Conservation (phyloP, 495 filamentous ascomycete species). For the Talaromyces trachyspermus region DNA sequence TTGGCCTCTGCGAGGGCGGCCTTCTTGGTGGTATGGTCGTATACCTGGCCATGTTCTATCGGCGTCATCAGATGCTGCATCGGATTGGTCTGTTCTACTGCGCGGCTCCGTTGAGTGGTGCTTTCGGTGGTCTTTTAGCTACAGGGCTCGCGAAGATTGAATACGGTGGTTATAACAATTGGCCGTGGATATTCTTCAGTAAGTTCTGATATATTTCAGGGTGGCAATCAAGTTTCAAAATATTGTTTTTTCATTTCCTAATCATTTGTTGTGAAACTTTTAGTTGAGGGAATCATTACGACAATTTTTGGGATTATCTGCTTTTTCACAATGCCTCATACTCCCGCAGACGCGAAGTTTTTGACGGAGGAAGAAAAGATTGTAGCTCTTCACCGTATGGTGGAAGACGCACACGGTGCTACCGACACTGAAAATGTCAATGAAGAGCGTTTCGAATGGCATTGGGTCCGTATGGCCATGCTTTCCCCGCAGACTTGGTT, state of each 20-base stretch:
- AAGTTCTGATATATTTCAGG: constrained; percentile 13
- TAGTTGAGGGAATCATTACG: constrained; percentile 69
- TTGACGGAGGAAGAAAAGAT: constrained; percentile 54
- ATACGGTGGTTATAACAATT: constrained; percentile 36
- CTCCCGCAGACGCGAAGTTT: constrained; percentile 56
- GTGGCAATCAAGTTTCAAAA: constrained; percentile 6
- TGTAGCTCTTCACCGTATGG: constrained; percentile 51
- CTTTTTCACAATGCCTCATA: constrained; percentile 58
- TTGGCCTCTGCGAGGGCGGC: constrained; percentile 35
- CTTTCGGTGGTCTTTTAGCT: constrained; percentile 62
- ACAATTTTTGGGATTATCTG: constrained; percentile 50
- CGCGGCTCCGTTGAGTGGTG: constrained; percentile 60
- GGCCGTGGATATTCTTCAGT: constrained; percentile 68
- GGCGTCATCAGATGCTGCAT: constrained; percentile 59
- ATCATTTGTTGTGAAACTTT: constrained; percentile 50
- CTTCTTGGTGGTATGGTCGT: constrained; percentile 44
- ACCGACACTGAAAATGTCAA: constrained; percentile 52
- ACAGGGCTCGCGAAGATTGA: constrained; percentile 44
- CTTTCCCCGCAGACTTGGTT: constrained; percentile 36
- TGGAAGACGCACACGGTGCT: constrained; percentile 55
- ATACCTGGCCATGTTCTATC: constrained; percentile 65
- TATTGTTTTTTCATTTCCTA: constrained; percentile 1
- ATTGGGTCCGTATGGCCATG: constrained; percentile 42
- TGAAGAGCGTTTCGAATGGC: constrained; percentile 32
- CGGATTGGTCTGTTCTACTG: constrained; percentile 43